Evolutionary conservation across 768 basidiomycete species (phyloP).

Genomic region (Candolleomyces efflorescens): DNA sequence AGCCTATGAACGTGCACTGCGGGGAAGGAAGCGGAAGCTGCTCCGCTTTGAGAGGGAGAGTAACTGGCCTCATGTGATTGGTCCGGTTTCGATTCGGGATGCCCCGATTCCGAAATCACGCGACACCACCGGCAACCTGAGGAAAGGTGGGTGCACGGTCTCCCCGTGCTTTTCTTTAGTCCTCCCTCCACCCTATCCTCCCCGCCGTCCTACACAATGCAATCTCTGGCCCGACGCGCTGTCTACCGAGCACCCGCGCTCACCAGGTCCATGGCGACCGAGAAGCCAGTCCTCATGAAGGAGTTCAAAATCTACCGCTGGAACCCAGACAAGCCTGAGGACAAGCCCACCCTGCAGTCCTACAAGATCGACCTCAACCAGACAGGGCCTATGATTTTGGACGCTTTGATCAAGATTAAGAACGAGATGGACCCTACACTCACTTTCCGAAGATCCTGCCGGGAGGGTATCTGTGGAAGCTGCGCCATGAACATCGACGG

Average conservation of each 20-base stretch:
- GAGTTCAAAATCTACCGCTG: slow-evolving; percentile 99
- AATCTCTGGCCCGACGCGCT: slow-evolving; percentile 5
- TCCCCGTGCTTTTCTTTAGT: slow-evolving; percentile 11
- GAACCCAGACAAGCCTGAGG: slow-evolving; percentile 94
- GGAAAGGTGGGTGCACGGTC: not conserved
- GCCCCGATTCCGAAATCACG: slow-evolving; percentile 18
- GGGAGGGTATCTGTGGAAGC: slow-evolving; percentile 96
- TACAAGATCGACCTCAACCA: slow-evolving; percentile 92
- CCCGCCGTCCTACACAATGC: slow-evolving; percentile 10
- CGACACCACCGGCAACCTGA: slow-evolving; percentile 9
- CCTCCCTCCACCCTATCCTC: slow-evolving; percentile 9
- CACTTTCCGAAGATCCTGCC: slow-evolving; percentile 90
- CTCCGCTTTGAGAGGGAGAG: not conserved
- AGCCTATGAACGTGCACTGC: not conserved
- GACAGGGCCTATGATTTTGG: slow-evolving; percentile 94
- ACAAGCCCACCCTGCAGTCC: slow-evolving; percentile 86
- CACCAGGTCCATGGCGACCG: slow-evolving; percentile 18
- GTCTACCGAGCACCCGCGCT: slow-evolving; percentile 9
- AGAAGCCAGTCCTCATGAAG: slow-evolving; percentile 76
- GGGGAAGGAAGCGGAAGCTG: not conserved
- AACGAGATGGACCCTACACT: slow-evolving; percentile 96
- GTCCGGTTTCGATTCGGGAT: slow-evolving; percentile 11
- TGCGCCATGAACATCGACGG: slow-evolving; percentile 99
- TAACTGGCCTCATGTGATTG: slow-evolving; percentile 17
- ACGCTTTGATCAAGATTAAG: slow-evolving; percentile 98